phyloP scores from a whole-genome alignment of 805 yeast genomes.

The Wilhelminamyces savonicus region DNA sequence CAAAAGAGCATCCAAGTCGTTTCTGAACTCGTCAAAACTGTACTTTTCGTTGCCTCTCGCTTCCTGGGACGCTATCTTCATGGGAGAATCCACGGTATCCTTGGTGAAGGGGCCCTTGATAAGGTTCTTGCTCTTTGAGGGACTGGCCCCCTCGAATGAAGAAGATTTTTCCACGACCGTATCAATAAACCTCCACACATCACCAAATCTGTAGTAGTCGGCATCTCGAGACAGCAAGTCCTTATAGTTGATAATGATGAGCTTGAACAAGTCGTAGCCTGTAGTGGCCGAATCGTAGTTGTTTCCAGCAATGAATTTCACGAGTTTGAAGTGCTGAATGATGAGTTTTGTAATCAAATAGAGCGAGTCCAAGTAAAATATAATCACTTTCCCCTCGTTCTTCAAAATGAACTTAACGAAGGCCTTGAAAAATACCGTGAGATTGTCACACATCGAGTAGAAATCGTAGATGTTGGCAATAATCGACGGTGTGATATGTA shows the following conservation, averaged over 20 bases:
- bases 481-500: constrained; percentile 27
- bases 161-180: constrained; percentile 14
- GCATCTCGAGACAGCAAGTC: constrained; percentile 28
- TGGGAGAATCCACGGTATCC: constrained; percentile 29
- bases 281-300: constrained; percentile 19
- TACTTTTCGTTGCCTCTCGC: constrained; percentile 13
- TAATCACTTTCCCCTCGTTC: constrained; percentile 35
- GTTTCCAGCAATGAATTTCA: constrained; percentile 26
- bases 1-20: constrained; percentile 18
- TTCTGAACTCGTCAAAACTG: constrained; percentile 18
- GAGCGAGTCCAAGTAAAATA: constrained; percentile 36
- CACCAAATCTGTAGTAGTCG: constrained; percentile 24
- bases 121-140: not conserved
- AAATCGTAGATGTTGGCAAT: constrained; percentile 26
- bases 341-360: constrained; percentile 27
- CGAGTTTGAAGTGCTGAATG: constrained; percentile 25
- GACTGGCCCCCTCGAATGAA: constrained; percentile 1
- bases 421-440: constrained; percentile 34
- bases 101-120: constrained; percentile 11
- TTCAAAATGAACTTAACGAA: constrained; percentile 26
- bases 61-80: constrained; percentile 20
- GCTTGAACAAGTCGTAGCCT: constrained; percentile 30
- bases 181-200: constrained; percentile 31
- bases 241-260: constrained; percentile 25
- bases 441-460: constrained; percentile 32